Evolutionary conservation across 441 rosid species (phyloP).

Genomic region (Adansonia rubrostipa): DNA sequence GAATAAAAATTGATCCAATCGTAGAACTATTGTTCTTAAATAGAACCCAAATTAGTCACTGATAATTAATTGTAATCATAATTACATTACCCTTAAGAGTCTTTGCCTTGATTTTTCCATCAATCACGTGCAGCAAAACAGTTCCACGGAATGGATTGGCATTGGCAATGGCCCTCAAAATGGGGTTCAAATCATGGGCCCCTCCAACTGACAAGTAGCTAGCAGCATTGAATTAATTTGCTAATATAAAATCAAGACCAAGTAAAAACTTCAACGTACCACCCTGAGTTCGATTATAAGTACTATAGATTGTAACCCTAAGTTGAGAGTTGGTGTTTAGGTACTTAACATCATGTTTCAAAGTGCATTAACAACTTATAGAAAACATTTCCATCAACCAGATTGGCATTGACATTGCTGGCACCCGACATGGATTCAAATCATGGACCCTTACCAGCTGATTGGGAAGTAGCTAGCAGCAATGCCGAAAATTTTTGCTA

Average conservation of each 20-base stretch:
- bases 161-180: neutral
- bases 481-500: neutral
- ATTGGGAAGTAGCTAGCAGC: conserved; percentile 5
- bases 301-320: neutral
- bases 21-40: too few relatives aligned
- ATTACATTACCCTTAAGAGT: neutral
- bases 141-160: neutral
- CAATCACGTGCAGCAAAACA: neutral
- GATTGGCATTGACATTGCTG: conserved; percentile 3
- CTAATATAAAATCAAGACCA: neutral
- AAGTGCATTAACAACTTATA: conserved; percentile 1
- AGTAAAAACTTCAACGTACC: neutral
- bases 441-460: conserved; percentile 13
- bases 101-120: neutral
- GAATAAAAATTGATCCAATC: neutral
- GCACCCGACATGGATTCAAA: conserved; percentile 14
- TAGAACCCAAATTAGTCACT: too few relatives aligned
- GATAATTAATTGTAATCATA: too few relatives aligned
- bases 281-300: neutral
- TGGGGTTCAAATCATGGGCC: conserved; percentile 19
- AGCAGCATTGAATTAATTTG: neutral
- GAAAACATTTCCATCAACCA: conserved; percentile 7
- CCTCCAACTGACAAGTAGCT: conserved; percentile 1
- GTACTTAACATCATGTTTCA: neutral
- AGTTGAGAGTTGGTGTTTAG: neutral